A percentile compares a stretch with the other conserved stretches of the same genome.
Evolutionary conservation across 176 grass and related monocot genomes (phyloP).

Genomic region (Phoenix dactylifera): DNA sequence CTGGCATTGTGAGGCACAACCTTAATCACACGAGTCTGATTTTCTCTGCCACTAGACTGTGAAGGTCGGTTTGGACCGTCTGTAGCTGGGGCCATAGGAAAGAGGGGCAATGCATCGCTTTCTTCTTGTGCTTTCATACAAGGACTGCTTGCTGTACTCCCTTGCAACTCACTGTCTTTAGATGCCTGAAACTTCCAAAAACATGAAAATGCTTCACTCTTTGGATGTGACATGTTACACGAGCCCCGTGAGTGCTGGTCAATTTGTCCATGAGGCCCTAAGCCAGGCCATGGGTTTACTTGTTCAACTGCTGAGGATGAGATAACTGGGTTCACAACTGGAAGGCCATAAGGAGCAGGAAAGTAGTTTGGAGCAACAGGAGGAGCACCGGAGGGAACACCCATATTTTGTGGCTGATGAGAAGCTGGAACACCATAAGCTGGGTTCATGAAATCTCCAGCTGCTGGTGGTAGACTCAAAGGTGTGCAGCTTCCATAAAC

Average conservation of each 20-base stretch:
- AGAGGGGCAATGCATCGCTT: conserved; percentile 18
- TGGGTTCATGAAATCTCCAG: conserved; percentile 57
- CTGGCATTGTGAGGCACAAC: conserved; percentile 73
- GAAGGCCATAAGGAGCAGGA: conserved; percentile 48
- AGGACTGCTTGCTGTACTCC: conserved; percentile 64
- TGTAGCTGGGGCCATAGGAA: conserved; percentile 23
- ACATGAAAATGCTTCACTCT: conserved; percentile 38
- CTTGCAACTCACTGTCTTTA: conserved; percentile 67
- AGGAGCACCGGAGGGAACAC: conserved; percentile 25
- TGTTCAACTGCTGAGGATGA: conserved; percentile 51
- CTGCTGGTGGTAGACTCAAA: conserved; percentile 29
- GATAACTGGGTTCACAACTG: conserved; percentile 35
- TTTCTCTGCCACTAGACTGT: conserved; percentile 33
- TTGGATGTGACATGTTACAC: conserved; percentile 41
- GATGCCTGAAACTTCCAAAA: conserved; percentile 47
- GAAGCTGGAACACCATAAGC: conserved; percentile 40
- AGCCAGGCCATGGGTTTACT: conserved; percentile 26
- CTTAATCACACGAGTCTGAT: conserved; percentile 38
- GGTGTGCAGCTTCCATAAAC: conserved; percentile 50
- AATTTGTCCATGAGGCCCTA: conserved; percentile 25
- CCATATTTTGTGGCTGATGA: conserved; percentile 53
- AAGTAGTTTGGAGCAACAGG: conserved; percentile 50
- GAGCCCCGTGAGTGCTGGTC: conserved; percentile 52
- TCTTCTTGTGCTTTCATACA: conserved; percentile 28
- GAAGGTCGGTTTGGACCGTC: conserved; percentile 15